Evolutionary conservation across 257 asterid genomes (phyloP).

Genomic region (Voacanga thouarsii): DNA sequence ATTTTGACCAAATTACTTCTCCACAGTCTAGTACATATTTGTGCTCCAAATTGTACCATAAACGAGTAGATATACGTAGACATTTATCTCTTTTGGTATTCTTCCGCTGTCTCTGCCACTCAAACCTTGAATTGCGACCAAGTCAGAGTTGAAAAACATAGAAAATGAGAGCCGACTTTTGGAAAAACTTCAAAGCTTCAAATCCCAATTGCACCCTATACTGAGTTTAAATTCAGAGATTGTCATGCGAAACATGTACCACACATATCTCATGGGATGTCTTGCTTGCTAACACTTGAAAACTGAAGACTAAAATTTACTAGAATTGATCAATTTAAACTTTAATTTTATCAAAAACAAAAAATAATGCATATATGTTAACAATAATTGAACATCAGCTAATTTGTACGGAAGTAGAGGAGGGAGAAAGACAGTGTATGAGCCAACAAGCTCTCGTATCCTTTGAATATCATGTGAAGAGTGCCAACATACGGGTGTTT

Average conservation of each 20-base stretch:
- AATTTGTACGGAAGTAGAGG: no score
- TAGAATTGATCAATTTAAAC: no score
- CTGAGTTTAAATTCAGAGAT: neutral
- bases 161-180: constrained; percentile 9
- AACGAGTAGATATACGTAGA: no score
- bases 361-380: no score
- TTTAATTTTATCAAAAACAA: no score
- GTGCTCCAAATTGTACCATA: neutral
- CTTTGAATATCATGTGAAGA: no score
- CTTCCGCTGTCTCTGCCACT: neutral
- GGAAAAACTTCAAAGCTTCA: neutral
- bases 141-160: constrained; percentile 8
- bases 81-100: neutral
- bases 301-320: no score
- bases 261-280: no score
- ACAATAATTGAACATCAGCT: no score
- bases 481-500: neutral
- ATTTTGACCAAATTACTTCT: neutral
- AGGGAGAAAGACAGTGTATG: neutral
- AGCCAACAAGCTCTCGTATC: neutral
- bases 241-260: neutral
- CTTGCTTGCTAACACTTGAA: no score
- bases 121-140: neutral
- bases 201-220: neutral
- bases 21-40: no score